Evolutionary conservation across 2,329 filamentous ascomycete genomes (phyloP).

Genomic region (Bipolaris oryzae): DNA sequence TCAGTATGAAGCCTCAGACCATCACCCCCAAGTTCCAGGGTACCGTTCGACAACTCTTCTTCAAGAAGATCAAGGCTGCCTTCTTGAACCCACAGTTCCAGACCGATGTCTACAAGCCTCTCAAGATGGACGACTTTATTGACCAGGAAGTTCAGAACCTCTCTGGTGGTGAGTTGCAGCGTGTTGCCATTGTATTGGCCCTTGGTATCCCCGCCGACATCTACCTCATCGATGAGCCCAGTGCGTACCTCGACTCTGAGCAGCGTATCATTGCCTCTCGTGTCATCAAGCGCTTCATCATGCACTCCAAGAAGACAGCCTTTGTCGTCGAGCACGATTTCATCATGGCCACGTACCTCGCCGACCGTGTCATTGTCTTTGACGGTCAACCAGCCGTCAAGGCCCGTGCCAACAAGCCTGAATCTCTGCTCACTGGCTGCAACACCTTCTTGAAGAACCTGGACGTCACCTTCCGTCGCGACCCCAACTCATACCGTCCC

Average conservation of each 20-base stretch:
- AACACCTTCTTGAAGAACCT: constrained; percentile 96
- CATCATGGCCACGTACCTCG: constrained; percentile 86
- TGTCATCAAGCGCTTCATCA: constrained; percentile 99
- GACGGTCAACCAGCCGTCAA: constrained; percentile 91
- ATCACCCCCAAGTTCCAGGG: constrained; percentile 98
- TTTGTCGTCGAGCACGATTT: constrained; percentile 99
- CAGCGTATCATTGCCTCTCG: constrained; percentile 97
- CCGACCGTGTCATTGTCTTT: constrained; percentile 98
- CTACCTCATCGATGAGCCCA: constrained; percentile 95
- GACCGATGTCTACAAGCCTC: constrained; percentile 99
- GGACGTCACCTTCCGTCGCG: constrained; percentile 97
- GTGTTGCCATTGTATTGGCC: constrained; percentile 97
- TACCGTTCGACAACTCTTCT: constrained; percentile 96
- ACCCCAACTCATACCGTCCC: constrained; percentile 92
- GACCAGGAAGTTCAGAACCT: constrained; percentile 99
- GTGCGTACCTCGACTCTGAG: constrained; percentile 89
- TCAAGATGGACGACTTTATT: constrained; percentile 98
- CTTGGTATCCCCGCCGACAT: constrained; percentile 96
- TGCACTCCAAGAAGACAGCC: constrained; percentile 99
- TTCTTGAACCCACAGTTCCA: constrained; percentile 98
- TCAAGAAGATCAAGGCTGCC: constrained; percentile 98
- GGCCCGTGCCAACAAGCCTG: constrained; percentile 84
- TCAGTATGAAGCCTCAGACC: constrained; percentile 99
- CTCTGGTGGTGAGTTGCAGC: constrained; percentile 98
- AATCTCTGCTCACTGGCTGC: constrained; percentile 93